Conservation (phyloP, 1,139 yeast species). For the Suhomyces panamericanus region DNA sequence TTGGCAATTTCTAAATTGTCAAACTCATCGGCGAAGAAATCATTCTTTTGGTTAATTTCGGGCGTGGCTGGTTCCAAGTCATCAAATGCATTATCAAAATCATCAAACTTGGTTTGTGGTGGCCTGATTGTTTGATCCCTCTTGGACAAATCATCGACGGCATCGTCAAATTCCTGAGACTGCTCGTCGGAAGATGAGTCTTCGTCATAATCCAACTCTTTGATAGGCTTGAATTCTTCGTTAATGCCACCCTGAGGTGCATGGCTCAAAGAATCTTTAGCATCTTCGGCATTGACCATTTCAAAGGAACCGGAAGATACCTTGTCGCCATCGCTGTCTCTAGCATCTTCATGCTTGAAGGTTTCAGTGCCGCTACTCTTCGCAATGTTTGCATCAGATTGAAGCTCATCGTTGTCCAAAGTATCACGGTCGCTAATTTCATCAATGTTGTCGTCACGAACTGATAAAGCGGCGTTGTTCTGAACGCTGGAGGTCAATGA, state of each 20-base stretch:
- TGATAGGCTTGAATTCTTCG: constrained; percentile 72
- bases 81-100: constrained; percentile 40
- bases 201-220: constrained; percentile 62
- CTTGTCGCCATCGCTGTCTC: constrained; percentile 42
- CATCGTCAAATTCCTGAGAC: constrained; percentile 40
- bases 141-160: constrained; percentile 37
- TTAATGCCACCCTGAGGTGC: constrained; percentile 15
- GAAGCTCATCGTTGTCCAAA: constrained; percentile 31
- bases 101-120: constrained; percentile 30
- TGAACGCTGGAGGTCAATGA: constrained; percentile 89
- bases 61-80: constrained; percentile 42
- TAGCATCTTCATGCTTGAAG: constrained; percentile 19
- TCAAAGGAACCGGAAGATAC: constrained; percentile 45
- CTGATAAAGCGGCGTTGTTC: constrained; percentile 88
- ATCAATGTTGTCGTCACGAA: constrained; percentile 67
- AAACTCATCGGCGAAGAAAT: constrained; percentile 51
- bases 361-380: constrained; percentile 21
- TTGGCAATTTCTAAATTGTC: constrained; percentile 49
- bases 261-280: constrained; percentile 17
- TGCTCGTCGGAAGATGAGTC: constrained; percentile 44
- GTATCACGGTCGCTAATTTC: constrained; percentile 65
- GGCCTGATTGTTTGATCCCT: constrained; percentile 13
- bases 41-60: constrained; percentile 24
- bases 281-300: constrained; percentile 53
- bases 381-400: constrained; percentile 19